Base-by-base conservation (phyloP, 257 asterid species). In the Lycium ferocissimum region DNA sequence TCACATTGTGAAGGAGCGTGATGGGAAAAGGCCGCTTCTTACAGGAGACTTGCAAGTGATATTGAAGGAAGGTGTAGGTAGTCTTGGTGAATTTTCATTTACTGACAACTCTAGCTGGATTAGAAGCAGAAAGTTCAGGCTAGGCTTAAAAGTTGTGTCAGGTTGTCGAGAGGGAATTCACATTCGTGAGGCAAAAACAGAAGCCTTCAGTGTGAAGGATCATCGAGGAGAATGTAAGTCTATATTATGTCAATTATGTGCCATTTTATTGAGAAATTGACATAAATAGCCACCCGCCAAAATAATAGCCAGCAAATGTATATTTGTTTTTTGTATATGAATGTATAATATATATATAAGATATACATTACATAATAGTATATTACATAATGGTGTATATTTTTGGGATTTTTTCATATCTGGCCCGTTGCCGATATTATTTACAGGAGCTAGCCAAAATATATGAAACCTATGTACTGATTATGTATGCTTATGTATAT, bases 81-180 rank as follows among this genome's bases (percentile, higher is more conserved):
- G 84, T 11, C 83, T 86, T 49, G 88, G 88, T 12, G 88, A 86
- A 84, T 40, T 86, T 5, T 38, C 86, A 38, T 97, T 97, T 88
- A 97, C 99, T 0, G 99, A 97, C 88, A 97, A 97, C 86, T 97
- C 99, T 54, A 97, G 99, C 86, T 97, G 99, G 99, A 94, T 94
- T 81, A 89, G 99, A 87, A 97, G 99, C 93, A 90, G 98, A 88
- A 95, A 95, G 80, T 97, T 97, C 86, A 91, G 99, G 86, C 90
- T 97, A 59, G 99, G 99, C 66, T 89, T 95, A 85, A 95, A 90
- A 85, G 96, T 93, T 85, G 89, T 94, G 57, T 88, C 98, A 6
- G 92, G 95, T 82, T 87, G 79, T 85, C 88, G 90, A 80, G 97
- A 92, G 82, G 96, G 90, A 56, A 84, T 89, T 69, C 93, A 92